Conservation (phyloP, 2,329 filamentous ascomycete genomes). For the Phialemoniopsis sp. region DNA sequence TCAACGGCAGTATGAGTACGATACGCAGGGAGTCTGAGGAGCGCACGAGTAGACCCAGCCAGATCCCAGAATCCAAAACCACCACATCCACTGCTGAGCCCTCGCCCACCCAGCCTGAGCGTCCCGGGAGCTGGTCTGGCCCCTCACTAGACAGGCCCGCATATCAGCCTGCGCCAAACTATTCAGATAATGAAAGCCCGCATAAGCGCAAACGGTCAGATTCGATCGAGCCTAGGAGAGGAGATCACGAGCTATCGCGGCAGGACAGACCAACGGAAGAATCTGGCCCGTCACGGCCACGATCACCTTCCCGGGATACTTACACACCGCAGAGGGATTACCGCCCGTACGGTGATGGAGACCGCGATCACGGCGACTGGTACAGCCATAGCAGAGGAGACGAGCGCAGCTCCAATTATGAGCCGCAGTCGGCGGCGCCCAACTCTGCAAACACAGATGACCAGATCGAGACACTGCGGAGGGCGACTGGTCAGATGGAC, state of each 20-base stretch:
- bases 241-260: conserved; percentile 19
- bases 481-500: conserved; percentile 40
- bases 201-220: conserved; percentile 69
- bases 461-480: conserved; percentile 39
- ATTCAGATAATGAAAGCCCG: conserved; percentile 41
- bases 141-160: conserved; percentile 35
- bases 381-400: conserved; percentile 42
- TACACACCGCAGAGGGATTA: conserved; percentile 42
- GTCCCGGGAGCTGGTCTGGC: conserved; percentile 28
- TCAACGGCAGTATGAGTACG: conserved; percentile 23
- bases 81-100: conserved; percentile 14
- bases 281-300: not conserved
- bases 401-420: conserved; percentile 40
- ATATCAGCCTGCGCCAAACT: conserved; percentile 29
- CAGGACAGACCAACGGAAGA: not conserved
- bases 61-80: conserved; percentile 15
- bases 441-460: conserved; percentile 45
- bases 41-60: conserved; percentile 12
- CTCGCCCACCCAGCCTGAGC: conserved; percentile 22
- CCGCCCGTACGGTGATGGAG: conserved; percentile 38
- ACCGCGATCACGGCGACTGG: conserved; percentile 43
- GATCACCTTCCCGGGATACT: conserved; percentile 27
- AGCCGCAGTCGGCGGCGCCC: conserved; percentile 40
- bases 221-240: conserved; percentile 45
- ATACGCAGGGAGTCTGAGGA: conserved; percentile 27